phyloP scores from a whole-genome alignment of 2,329 filamentous ascomycete genomes.

The Paraphoma chrysanthemicola region DNA sequence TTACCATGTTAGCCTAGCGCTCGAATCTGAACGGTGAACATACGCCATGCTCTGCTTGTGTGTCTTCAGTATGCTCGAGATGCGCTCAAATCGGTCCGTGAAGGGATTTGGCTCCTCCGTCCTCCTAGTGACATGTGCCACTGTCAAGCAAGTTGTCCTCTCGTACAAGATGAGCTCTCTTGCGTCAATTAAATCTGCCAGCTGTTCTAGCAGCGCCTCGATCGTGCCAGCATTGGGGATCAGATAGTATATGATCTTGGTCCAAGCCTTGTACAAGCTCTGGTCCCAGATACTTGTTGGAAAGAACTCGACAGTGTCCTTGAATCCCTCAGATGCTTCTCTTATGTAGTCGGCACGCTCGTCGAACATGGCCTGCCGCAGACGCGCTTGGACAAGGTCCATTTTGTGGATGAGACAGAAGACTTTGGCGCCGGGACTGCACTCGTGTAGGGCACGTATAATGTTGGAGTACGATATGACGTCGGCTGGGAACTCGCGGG shows the following conservation, averaged over 20 bases:
- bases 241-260: conserved; percentile 94
- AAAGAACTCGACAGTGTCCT: conserved; percentile 76
- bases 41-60: conserved; percentile 82
- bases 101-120: conserved; percentile 83
- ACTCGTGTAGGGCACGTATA: conserved; percentile 86
- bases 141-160: conserved; percentile 92
- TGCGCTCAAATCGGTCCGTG: conserved; percentile 89
- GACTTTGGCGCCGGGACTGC: conserved; percentile 79
- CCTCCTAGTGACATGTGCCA: conserved; percentile 86
- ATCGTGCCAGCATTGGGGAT: conserved; percentile 93
- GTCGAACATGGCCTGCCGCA: conserved; percentile 82
- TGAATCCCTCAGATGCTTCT: conserved; percentile 74
- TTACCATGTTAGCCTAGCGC: neutral
- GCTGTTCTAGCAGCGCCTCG: conserved; percentile 80
- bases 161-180: conserved; percentile 96
- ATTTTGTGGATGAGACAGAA: conserved; percentile 99
- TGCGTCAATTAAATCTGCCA: conserved; percentile 86
- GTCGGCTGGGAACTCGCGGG: conserved; percentile 90
- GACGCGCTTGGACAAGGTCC: conserved; percentile 85
- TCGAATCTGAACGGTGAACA: conserved; percentile 15
- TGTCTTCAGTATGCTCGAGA: conserved; percentile 97
- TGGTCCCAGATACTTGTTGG: conserved; percentile 99
- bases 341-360: conserved; percentile 80
- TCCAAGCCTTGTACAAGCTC: conserved; percentile 97
- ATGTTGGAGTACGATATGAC: conserved; percentile 91